Evolutionary conservation across 2,329 filamentous ascomycete genomes (phyloP).

Genomic region (Aspergillus bombycis): DNA sequence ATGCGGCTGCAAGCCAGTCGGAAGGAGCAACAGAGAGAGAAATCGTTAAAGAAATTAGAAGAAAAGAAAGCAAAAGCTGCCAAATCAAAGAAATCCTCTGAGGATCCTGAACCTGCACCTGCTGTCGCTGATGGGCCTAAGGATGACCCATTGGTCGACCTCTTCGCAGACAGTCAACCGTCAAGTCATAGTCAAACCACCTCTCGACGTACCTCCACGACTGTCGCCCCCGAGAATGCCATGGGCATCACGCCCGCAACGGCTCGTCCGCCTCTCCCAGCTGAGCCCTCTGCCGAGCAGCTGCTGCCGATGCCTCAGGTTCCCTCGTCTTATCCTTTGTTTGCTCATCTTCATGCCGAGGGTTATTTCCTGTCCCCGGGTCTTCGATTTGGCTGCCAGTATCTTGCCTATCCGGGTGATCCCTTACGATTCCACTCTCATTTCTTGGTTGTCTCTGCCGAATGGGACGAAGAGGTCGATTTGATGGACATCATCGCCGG

Average conservation of each 20-base stretch:
- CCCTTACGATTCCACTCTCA: conserved; percentile 94
- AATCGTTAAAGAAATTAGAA: conserved; percentile 54
- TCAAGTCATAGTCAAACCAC: conserved; percentile 11
- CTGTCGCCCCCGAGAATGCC: conserved; percentile 21
- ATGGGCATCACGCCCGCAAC: conserved; percentile 54
- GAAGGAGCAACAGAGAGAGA: conserved; percentile 55
- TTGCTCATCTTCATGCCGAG: conserved; percentile 74
- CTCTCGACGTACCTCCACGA: conserved; percentile 20
- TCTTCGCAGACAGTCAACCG: conserved; percentile 27
- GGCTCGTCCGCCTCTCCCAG: conserved; percentile 50
- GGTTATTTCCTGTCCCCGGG: conserved; percentile 91
- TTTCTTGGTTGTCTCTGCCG: conserved; percentile 80
- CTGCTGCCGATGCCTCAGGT: conserved; percentile 38
- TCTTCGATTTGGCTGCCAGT: conserved; percentile 90
- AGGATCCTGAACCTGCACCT: conserved; percentile 15
- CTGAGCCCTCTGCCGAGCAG: conserved; percentile 29
- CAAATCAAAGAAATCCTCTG: conserved; percentile 27
- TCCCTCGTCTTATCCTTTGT: conserved; percentile 69
- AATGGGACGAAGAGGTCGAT: conserved; percentile 85
- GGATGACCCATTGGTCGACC: conserved; percentile 23
- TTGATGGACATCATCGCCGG: conserved; percentile 84
- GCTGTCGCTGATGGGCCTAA: conserved; percentile 11
- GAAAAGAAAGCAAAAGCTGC: conserved; percentile 37
- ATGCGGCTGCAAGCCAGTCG: conserved; percentile 50
- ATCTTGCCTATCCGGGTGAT: conserved; percentile 93